Evolutionary conservation across 257 asterid genomes (phyloP).

Genomic region (Solanum piurae): DNA sequence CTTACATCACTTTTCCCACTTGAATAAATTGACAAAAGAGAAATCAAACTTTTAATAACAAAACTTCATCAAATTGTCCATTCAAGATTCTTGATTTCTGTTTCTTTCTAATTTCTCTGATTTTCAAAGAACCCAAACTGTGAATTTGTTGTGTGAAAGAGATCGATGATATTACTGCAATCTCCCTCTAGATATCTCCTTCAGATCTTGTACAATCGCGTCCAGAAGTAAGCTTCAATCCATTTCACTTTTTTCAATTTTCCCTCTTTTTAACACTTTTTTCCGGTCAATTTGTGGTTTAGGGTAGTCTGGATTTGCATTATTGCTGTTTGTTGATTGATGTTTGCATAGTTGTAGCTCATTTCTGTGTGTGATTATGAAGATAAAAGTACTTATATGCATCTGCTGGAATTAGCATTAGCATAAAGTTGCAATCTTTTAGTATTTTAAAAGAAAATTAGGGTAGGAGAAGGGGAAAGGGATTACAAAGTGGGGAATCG

Average conservation of each 20-base stretch:
- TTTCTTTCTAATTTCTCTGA: background rate
- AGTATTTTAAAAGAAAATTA: background rate
- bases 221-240: constrained; percentile 42
- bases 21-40: background rate
- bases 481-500: background rate
- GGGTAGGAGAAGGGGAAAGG: background rate
- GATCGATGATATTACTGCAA: constrained; percentile 73
- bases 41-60: background rate
- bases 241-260: background rate
- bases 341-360: background rate
- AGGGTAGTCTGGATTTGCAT: background rate
- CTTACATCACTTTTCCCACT: background rate
- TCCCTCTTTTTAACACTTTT: background rate
- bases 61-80: background rate
- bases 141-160: background rate
- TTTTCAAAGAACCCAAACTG: background rate
- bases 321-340: background rate
- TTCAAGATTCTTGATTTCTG: background rate
- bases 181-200: constrained; percentile 82
- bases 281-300: background rate
- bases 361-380: background rate
- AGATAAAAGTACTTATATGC: background rate
- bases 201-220: constrained; percentile 79
- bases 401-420: background rate
- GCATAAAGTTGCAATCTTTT: background rate